phyloP scores from a whole-genome alignment of 257 asterid species.

The Leptodermis oblonga region DNA sequence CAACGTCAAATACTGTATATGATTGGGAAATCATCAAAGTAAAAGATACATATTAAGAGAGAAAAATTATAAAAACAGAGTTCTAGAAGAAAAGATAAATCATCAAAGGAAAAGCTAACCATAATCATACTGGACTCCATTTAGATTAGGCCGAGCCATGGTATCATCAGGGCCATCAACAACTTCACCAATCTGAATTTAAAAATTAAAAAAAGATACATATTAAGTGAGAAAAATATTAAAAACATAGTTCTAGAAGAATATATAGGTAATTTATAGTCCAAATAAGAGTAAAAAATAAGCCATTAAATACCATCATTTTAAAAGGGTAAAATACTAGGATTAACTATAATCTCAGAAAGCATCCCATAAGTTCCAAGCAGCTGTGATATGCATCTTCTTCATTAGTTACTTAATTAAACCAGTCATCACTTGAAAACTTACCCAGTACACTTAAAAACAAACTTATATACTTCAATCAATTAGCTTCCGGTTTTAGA shows the following conservation, averaged over 20 bases:
- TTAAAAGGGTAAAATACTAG: not conserved
- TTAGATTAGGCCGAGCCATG: conserved; percentile 43
- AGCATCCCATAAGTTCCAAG: not conserved
- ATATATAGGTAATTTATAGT: not conserved
- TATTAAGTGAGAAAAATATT: not conserved
- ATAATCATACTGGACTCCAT: conserved; percentile 74
- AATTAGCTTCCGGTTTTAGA: not conserved
- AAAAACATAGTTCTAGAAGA: not conserved
- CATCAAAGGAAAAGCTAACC: conserved; percentile 45
- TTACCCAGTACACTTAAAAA: not conserved
- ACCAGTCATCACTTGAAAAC: not conserved
- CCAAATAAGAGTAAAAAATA: too few relatives aligned
- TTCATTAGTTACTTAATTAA: not conserved
- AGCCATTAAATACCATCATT: not conserved
- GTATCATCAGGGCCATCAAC: conserved; percentile 91
- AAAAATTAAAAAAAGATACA: not conserved
- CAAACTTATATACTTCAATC: not conserved
- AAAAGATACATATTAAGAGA: conserved; percentile 1
- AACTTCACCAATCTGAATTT: conserved; percentile 85
- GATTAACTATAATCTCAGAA: not conserved
- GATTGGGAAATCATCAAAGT: conserved; percentile 30
- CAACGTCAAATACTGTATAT: conserved; percentile 87
- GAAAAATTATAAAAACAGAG: conserved; percentile 10
- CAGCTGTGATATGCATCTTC: not conserved
- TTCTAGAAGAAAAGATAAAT: conserved; percentile 17